Percentiles rank a stretch among this genome's conserved stretches.
These are phyloP conservation scores for Cercospora sp. DNA, from an alignment of 2,329 filamentous ascomycete genomes.

Conservation along the genomic window DNA sequence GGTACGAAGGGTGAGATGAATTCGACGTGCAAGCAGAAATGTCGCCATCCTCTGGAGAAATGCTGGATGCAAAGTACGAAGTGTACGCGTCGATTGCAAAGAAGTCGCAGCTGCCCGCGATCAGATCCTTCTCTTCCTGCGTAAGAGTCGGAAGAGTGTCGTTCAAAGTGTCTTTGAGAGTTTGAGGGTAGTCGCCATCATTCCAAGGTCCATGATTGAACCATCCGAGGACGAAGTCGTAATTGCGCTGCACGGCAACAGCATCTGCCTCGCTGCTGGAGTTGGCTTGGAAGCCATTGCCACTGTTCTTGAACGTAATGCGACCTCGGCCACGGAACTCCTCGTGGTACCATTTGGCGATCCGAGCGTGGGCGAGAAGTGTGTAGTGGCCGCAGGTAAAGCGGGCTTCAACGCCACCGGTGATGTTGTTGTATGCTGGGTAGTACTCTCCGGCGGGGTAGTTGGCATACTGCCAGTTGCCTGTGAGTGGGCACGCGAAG, in stretches of 20 bases:
- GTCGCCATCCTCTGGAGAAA: conserved; percentile 30
- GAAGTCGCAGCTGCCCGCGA: conserved; percentile 40
- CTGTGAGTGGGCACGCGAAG: not conserved
- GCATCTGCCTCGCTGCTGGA: conserved; percentile 42
- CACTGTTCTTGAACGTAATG: conserved; percentile 42
- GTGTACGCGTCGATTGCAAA: conserved; percentile 44
- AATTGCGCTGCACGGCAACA: conserved; percentile 38
- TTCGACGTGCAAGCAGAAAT: conserved; percentile 45
- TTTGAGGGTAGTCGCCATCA: conserved; percentile 47
- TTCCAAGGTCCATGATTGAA: conserved; percentile 49
- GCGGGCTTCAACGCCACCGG: conserved; percentile 42
- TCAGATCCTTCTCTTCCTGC: conserved; percentile 35
- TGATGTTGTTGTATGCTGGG: conserved; percentile 46
- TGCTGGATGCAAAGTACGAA: conserved; percentile 39
- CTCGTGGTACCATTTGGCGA: conserved; percentile 48
- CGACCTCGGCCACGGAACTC: conserved; percentile 43
- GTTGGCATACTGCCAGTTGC: conserved; percentile 43
- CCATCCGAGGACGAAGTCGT: conserved; percentile 45
- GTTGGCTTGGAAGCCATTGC: conserved; percentile 41
- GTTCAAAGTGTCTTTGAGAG: conserved; percentile 40
- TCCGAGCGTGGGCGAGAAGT: conserved; percentile 41
- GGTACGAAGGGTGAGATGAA: conserved; percentile 43
- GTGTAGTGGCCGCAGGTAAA: conserved; percentile 40
- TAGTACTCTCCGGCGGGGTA: conserved; percentile 45
- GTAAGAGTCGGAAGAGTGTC: conserved; percentile 39